A percentile compares a stretch with the other conserved stretches of the same genome.
Evolutionary conservation across 2,329 filamentous ascomycete genomes (phyloP).

Genomic region (Neopestalotiopsis sp.): DNA sequence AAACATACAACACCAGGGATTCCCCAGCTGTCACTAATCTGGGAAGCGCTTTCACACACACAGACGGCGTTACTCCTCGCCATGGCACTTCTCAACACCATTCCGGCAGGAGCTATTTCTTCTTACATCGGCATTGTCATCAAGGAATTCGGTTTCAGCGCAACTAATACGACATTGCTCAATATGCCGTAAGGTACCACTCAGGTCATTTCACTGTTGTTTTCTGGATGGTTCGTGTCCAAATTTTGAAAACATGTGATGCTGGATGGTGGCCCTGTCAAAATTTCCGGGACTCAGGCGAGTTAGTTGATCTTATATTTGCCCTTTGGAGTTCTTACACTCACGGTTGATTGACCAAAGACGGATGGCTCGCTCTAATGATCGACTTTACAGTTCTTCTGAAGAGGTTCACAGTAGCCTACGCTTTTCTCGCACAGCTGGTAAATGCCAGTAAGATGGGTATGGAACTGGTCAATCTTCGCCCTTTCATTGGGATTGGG

Average conservation of each 20-base stretch:
- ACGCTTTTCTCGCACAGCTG: too few species aligned
- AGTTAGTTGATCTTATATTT: too few species aligned
- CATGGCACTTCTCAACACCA: background rate
- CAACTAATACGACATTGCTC: background rate
- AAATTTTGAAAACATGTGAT: conserved; percentile 53
- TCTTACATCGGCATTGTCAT: background rate
- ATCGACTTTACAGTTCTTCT: too few species aligned
- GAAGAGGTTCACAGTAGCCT: too few species aligned
- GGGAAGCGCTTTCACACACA: background rate
- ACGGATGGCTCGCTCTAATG: too few species aligned
- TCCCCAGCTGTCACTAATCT: background rate
- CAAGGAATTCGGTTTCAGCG: background rate
- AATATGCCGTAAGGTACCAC: conserved; percentile 51
- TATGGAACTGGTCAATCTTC: too few species aligned
- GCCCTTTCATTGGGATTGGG: too few species aligned
- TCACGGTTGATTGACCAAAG: too few species aligned
- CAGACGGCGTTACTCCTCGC: background rate
- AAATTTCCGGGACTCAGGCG: conserved; percentile 35
- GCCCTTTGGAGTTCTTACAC: too few species aligned
- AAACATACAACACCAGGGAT: too few species aligned
- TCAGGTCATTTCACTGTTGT: conserved; percentile 58
- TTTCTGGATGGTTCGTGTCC: conserved; percentile 57
- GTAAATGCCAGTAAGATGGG: too few species aligned
- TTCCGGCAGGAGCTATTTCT: background rate
- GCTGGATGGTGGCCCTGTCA: conserved; percentile 50